These are phyloP conservation scores for Rhizopogon parksii DNA, from an alignment of 1,284 basidiomycete genomes.

Conservation along the genomic window DNA sequence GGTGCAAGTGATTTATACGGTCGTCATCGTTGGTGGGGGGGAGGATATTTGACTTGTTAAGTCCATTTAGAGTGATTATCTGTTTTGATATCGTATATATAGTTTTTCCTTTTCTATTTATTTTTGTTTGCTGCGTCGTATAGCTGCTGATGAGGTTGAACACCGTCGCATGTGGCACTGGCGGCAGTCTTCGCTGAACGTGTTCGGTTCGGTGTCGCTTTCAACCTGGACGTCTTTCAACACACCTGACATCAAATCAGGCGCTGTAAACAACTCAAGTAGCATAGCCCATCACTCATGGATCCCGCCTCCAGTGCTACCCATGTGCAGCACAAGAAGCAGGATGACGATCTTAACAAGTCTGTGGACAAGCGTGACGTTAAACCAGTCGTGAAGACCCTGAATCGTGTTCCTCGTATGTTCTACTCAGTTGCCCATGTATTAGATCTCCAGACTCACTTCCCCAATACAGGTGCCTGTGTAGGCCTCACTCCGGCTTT, in stretches of 20 bases:
- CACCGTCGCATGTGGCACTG: conserved; percentile 4
- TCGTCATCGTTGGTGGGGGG: background rate
- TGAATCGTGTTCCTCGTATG: conserved; percentile 80
- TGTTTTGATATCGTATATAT: background rate
- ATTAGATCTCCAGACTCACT: conserved; percentile 15
- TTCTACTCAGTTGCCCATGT: conserved; percentile 19
- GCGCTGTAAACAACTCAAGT: background rate
- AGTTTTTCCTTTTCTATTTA: background rate
- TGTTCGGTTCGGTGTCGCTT: conserved; percentile 4
- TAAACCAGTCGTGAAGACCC: conserved; percentile 64
- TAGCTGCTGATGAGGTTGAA: conserved; percentile 4
- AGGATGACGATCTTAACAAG: conserved; percentile 32
- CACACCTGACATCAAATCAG: background rate
- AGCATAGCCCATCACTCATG: conserved; percentile 4
- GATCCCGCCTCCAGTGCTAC: conserved; percentile 4
- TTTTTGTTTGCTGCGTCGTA: conserved; percentile 4
- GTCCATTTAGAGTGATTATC: background rate
- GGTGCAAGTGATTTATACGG: background rate
- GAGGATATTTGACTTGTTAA: background rate
- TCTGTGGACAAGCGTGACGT: conserved; percentile 45
- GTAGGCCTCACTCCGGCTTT: conserved; percentile 38
- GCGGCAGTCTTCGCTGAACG: background rate
- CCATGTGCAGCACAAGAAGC: conserved; percentile 33
- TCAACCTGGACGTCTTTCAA: conserved; percentile 4
- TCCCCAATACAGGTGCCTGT: conserved; percentile 55